A percentile compares a stretch with the other conserved stretches of the same genome.
Evolutionary conservation across 2,329 filamentous ascomycete genomes (phyloP).

Genomic region (Diaporthe helianthi): DNA sequence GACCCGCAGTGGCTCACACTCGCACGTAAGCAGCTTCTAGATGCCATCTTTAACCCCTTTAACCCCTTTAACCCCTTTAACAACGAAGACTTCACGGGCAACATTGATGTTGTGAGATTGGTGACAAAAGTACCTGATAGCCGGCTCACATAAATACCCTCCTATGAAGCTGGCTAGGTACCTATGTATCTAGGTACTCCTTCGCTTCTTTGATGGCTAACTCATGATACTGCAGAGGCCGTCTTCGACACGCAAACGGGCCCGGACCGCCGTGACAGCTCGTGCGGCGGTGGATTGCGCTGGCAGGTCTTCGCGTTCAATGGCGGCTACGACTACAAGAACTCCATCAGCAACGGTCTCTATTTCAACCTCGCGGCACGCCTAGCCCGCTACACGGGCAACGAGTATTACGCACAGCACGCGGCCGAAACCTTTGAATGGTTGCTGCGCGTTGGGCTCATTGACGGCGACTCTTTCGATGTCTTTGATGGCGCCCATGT

Average conservation of each 20-base stretch:
- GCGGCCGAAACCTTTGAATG: constrained; percentile 65
- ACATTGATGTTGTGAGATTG: too few species aligned
- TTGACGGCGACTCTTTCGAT: constrained; percentile 60
- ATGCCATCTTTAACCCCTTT: too few species aligned
- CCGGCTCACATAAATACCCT: too few species aligned
- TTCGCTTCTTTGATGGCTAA: too few species aligned
- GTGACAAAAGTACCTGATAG: too few species aligned
- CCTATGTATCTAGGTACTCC: too few species aligned
- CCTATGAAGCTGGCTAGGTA: too few species aligned
- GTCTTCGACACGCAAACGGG: constrained; percentile 80
- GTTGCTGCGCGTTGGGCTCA: constrained; percentile 55
- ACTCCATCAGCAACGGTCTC: constrained; percentile 52
- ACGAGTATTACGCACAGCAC: constrained; percentile 62
- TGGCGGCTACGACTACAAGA: constrained; percentile 64
- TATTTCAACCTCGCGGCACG: constrained; percentile 63
- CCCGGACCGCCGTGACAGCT: constrained; percentile 70
- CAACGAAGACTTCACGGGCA: too few species aligned
- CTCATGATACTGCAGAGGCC: too few species aligned
- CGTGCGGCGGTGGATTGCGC: constrained; percentile 76
- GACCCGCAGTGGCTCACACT: constrained; percentile 74
- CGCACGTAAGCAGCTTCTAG: too few species aligned
- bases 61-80: too few species aligned
- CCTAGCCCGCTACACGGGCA: constrained; percentile 66
- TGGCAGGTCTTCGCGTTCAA: constrained; percentile 90
- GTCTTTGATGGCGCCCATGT: constrained; percentile 65